Base-by-base conservation (phyloP, 441 rosid species). In the Pelargonium citronellum region DNA sequence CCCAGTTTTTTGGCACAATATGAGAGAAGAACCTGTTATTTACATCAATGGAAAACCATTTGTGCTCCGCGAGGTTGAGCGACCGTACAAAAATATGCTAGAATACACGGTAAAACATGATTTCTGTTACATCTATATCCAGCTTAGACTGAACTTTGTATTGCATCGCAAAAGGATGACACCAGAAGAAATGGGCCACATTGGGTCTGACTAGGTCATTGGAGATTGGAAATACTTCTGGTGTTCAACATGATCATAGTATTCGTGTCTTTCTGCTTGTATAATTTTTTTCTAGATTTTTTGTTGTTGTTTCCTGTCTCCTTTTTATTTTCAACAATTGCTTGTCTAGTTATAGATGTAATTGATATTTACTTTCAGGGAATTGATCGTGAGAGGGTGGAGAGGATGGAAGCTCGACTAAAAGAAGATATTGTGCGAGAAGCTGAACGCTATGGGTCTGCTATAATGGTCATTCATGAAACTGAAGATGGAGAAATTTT, bases 1-100 rank as follows among this genome's bases (percentile, higher is more conserved):
- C 70, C 89, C 95, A 10, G 87, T 88, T 44, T 89, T 95, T 67
- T 95, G 99, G 99, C 99, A 95, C 77, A 95, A 95, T 75, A 92
- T 92, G 97, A 86, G 99, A 82, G 99, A 95, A 85, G 99, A 95
- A 80, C 96, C 99, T 71, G 99, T 95, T 76, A 91, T 92, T 79
- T 95, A 95, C 81, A 92, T 92, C 78, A 91, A 89, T 68, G 95
- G 99, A 73, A 92, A 89, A 77, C 99, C 99, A 20, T 95, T 95
- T 85, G 99, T 95, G 66, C 95, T 92, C 51, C 97, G 99, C 49
- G 99, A 91, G 81, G 97, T 89, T 77, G 99, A 95, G 80, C 86
- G 99, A 67, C 99, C 99, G 64, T 91, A 75, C 81, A 95, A 95
- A 76, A 95, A 95, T 84, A 92, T 95, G 99, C 87, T 88, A 67